phyloP scores from a whole-genome alignment of 2,329 filamentous ascomycete species.

The Talaromyces funiculosus region DNA sequence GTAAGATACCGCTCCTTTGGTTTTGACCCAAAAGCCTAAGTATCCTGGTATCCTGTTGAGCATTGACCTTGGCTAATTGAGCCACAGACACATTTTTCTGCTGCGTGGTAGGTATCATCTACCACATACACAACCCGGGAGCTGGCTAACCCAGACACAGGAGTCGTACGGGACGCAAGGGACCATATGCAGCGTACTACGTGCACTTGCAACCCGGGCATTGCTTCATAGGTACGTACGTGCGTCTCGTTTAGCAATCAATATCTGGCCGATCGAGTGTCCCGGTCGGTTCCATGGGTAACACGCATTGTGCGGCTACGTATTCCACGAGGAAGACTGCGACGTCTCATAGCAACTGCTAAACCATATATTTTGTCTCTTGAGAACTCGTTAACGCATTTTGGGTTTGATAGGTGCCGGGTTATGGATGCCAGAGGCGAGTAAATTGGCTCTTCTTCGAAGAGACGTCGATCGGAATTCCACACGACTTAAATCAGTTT shows the following conservation, averaged over 20 bases:
- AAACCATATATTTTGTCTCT: not conserved
- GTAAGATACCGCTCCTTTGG: conserved; percentile 40
- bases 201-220: conserved; percentile 69
- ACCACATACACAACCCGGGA: conserved; percentile 9
- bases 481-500: conserved; percentile 60
- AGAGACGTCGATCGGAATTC: conserved; percentile 70
- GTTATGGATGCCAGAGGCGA: conserved; percentile 70
- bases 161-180: conserved; percentile 81
- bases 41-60: not conserved
- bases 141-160: conserved; percentile 30
- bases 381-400: not conserved
- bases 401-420: conserved; percentile 59
- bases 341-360: not conserved
- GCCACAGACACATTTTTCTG: conserved; percentile 68
- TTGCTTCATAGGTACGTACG: conserved; percentile 64
- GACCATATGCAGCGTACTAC: conserved; percentile 84
- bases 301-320: not conserved
- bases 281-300: not conserved
- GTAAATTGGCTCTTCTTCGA: conserved; percentile 61
- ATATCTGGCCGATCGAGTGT: not conserved
- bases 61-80: conserved; percentile 20
- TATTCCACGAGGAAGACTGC: not conserved
- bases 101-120: conserved; percentile 57
- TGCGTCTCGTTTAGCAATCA: not conserved
- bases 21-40: not conserved